Evolutionary conservation across 768 basidiomycete genomes (phyloP).

Genomic region (Mycena leptocephala): DNA sequence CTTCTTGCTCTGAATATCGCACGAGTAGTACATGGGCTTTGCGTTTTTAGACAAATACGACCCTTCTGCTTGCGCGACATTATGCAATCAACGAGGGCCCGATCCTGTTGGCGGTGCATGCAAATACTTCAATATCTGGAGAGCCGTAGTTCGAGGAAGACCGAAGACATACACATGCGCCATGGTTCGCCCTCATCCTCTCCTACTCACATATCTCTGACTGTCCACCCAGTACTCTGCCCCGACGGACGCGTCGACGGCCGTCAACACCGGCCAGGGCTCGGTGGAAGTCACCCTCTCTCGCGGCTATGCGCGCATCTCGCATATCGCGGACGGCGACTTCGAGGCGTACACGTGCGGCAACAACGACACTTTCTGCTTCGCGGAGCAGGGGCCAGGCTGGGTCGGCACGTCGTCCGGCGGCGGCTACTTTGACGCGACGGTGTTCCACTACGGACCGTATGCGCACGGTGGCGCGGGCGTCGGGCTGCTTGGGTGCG

Average conservation of each 20-base stretch:
- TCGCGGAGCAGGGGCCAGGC: slow-evolving; percentile 6
- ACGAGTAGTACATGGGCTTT: slow-evolving; percentile 37
- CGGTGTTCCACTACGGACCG: slow-evolving; percentile 35
- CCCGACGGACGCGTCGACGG: slow-evolving; percentile 32
- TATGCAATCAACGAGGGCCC: slow-evolving; percentile 25
- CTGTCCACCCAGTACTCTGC: slow-evolving; percentile 20
- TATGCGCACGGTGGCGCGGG: slow-evolving; percentile 34
- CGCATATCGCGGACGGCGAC: slow-evolving; percentile 25
- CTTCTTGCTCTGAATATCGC: neutral
- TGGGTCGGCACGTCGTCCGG: slow-evolving; percentile 29
- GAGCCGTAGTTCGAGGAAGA: slow-evolving; percentile 3
- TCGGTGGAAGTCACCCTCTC: slow-evolving; percentile 31
- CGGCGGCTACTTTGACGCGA: slow-evolving; percentile 38
- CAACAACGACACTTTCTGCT: slow-evolving; percentile 23
- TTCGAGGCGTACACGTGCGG: slow-evolving; percentile 35
- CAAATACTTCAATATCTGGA: slow-evolving; percentile 41
- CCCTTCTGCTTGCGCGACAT: slow-evolving; percentile 29
- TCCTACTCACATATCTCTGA: neutral
- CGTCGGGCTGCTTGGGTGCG: slow-evolving; percentile 34
- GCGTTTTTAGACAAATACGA: slow-evolving; percentile 34
- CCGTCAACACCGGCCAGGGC: slow-evolving; percentile 35
- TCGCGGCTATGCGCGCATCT: slow-evolving; percentile 33
- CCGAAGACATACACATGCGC: slow-evolving; percentile 36
- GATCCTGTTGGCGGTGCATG: slow-evolving; percentile 32
- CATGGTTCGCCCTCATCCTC: slow-evolving; percentile 13